These are phyloP conservation scores for Hyparrhenia diplandra DNA, from an alignment of 176 grass and related monocot genomes.

Conservation along the genomic window DNA sequence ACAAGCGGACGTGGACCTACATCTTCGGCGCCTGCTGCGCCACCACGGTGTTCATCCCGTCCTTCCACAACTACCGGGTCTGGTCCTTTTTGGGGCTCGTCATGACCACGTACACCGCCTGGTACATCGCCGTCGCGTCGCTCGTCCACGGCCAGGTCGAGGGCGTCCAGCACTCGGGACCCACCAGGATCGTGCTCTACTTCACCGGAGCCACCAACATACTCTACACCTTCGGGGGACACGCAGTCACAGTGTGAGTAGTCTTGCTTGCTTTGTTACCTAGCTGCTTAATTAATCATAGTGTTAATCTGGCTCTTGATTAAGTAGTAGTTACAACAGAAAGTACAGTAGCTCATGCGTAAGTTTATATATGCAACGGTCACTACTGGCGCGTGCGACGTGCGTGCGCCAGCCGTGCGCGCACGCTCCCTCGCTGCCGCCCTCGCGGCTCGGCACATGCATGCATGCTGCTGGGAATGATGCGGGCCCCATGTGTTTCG, in stretches of 20 bases:
- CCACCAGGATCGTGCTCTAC: slow-evolving; percentile 74
- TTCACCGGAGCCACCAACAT: slow-evolving; percentile 98
- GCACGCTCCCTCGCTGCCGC: not conserved
- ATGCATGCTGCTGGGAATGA: not conserved
- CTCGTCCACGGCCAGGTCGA: slow-evolving; percentile 71
- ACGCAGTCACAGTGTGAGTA: slow-evolving; percentile 95
- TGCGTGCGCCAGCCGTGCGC: not conserved
- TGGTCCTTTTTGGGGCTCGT: slow-evolving; percentile 87
- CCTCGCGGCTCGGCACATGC: not conserved
- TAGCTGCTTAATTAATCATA: not conserved
- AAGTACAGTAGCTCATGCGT: no score
- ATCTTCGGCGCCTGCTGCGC: slow-evolving; percentile 97
- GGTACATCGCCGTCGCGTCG: slow-evolving; percentile 92
- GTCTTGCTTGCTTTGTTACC: no score
- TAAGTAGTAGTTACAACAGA: not conserved
- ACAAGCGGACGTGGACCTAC: slow-evolving; percentile 98
- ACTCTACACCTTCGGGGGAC: slow-evolving; percentile 97
- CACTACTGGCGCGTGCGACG: not conserved
- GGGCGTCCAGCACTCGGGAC: slow-evolving; percentile 74
- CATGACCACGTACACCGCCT: slow-evolving; percentile 97
- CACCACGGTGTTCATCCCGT: slow-evolving; percentile 93
- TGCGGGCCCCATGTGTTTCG: not conserved
- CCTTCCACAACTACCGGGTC: slow-evolving; percentile 98
- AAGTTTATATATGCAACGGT: not conserved
- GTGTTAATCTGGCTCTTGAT: not conserved